These are phyloP conservation scores for Phyllosticta citribraziliensis DNA, from an alignment of 2,329 filamentous ascomycete species.

Conservation along the genomic window DNA sequence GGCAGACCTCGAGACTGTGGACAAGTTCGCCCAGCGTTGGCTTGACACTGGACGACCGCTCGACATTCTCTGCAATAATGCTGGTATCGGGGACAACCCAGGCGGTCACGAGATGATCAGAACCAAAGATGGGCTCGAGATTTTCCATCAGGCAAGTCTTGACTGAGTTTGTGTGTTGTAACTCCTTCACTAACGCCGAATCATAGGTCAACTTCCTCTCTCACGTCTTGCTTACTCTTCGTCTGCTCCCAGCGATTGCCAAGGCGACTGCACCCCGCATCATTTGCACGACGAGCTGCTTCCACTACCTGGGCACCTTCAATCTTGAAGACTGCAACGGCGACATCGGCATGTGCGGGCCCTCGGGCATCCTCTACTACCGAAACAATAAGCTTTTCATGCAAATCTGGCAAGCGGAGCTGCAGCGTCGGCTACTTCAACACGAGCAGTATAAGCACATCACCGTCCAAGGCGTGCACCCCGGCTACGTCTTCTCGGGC, in stretches of 20 bases:
- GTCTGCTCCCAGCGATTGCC: constrained; percentile 17
- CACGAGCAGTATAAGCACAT: constrained; percentile 18
- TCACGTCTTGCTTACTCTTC: constrained; percentile 20
- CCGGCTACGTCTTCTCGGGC: constrained; percentile 22
- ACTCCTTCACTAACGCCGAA: not conserved
- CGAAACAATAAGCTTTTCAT: constrained; percentile 26
- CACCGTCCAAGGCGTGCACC: constrained; percentile 23
- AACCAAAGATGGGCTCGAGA: constrained; percentile 24
- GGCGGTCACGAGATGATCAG: constrained; percentile 6
- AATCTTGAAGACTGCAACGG: constrained; percentile 19
- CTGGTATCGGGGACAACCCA: constrained; percentile 17
- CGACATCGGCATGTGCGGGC: not conserved
- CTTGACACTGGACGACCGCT: constrained; percentile 16
- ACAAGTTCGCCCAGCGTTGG: constrained; percentile 20
- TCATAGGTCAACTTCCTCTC: constrained; percentile 25
- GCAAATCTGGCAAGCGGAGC: constrained; percentile 24
- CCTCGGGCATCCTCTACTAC: constrained; percentile 15
- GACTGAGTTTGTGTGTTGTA: not conserved
- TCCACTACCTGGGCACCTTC: constrained; percentile 20
- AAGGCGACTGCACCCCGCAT: constrained; percentile 17
- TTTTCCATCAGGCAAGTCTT: constrained; percentile 15
- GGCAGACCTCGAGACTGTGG: constrained; percentile 17
- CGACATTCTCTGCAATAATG: constrained; percentile 24
- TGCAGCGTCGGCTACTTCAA: constrained; percentile 18
- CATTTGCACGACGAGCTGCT: constrained; percentile 22